Conservation (phyloP, 768 basidiomycete genomes). For the Suillus luteus region DNA sequence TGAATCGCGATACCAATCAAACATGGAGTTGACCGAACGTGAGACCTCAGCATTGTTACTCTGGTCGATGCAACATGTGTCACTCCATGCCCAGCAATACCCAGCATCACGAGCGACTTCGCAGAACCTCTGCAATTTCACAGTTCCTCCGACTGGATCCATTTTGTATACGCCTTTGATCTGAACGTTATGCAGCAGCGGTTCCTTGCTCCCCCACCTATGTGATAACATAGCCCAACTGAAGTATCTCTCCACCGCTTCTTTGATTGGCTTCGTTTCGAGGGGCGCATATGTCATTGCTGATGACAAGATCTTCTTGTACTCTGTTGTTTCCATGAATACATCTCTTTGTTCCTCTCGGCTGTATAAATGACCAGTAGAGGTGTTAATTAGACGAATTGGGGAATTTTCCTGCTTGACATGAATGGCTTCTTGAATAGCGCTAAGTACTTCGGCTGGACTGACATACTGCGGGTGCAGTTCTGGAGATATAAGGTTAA, state of each 20-base stretch:
- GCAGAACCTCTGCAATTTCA: conserved; percentile 24
- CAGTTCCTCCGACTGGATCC: conserved; percentile 14
- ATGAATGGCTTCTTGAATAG: background rate
- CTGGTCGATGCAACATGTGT: conserved; percentile 34
- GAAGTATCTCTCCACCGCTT: conserved; percentile 18
- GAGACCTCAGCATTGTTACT: conserved; percentile 30
- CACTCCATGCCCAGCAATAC: conserved; percentile 30
- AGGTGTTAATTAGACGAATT: background rate
- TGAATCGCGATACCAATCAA: conserved; percentile 31
- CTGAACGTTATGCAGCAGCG: conserved; percentile 20
- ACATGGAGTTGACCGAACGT: conserved; percentile 34
- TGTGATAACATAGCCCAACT: conserved; percentile 29
- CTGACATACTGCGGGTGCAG: background rate
- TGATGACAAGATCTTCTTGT: background rate
- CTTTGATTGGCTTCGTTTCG: background rate
- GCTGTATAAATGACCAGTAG: background rate
- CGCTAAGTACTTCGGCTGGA: background rate
- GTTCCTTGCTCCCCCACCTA: conserved; percentile 24
- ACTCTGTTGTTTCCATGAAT: background rate
- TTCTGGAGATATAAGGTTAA: background rate
- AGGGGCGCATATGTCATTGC: background rate
- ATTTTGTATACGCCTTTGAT: conserved; percentile 21
- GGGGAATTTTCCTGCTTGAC: background rate
- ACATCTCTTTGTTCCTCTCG: background rate
- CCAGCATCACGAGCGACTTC: conserved; percentile 21